phyloP scores from a whole-genome alignment of 1,284 basidiomycete species.

The Phellopilus nigrolimitatus region DNA sequence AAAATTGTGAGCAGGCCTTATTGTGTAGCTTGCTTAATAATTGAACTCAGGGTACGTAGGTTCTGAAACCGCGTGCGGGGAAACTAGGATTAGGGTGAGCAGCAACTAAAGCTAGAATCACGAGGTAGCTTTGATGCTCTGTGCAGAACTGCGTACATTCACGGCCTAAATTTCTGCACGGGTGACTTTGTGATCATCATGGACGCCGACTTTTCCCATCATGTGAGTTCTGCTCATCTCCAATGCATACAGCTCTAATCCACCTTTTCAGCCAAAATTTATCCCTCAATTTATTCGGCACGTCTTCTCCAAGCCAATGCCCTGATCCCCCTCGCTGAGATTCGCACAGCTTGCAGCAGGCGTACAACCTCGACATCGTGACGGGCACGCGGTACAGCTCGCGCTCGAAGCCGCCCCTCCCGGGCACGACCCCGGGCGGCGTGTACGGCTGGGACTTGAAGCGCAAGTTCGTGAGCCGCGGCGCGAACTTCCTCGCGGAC shows the following conservation, averaged over 20 bases:
- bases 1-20: constrained; percentile 55
- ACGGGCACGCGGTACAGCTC: constrained; percentile 86
- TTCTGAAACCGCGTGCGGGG: constrained; percentile 80
- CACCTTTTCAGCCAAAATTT: constrained; percentile 68
- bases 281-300: constrained; percentile 85
- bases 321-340: constrained; percentile 10
- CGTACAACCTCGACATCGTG: constrained; percentile 82
- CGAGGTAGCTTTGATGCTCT: constrained; percentile 3
- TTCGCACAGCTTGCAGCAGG: constrained; percentile 60
- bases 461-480: constrained; percentile 80
- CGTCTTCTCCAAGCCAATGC: constrained; percentile 19
- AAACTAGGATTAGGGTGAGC: constrained; percentile 83
- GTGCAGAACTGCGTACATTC: constrained; percentile 85
- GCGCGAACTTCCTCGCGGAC: constrained; percentile 83
- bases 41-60: constrained; percentile 37
- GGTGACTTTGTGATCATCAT: constrained; percentile 97
- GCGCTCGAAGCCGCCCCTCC: constrained; percentile 45
- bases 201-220: constrained; percentile 95
- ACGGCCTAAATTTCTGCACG: constrained; percentile 82
- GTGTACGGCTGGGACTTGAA: constrained; percentile 89
- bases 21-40: background rate
- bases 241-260: background rate
- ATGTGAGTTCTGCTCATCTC: constrained; percentile 50
- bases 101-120: background rate
- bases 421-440: constrained; percentile 62